Evolutionary conservation across 331 rosid species (phyloP), one percentile per base, ranked within the genome.

Genomic region (Ulmus americana): DNA sequence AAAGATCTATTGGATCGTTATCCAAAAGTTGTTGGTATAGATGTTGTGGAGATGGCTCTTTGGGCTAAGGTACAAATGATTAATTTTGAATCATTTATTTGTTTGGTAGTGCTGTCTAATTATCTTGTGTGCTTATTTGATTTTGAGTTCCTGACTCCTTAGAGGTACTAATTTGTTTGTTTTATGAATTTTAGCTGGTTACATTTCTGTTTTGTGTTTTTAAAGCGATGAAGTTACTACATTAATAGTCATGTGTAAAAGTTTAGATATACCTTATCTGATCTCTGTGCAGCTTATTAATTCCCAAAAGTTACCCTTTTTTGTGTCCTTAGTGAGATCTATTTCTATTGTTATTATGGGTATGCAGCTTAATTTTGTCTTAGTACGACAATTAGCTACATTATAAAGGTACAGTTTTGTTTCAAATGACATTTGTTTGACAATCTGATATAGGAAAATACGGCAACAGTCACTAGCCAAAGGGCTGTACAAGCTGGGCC

Each of bases 21-120:
- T 71, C 99, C 99, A 46, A 94, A 94, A 82, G 91, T 94, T 75
- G 91, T 90, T 78, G 97, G 97, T 60, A 74, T 94, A 55, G 99
- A 94, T 85, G 90, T 94, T 16, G 99, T 94, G 74, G 99, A 94
- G 86, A 87, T 94, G 99, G 99, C 99, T 77, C 91, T 94, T 64
- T 90, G 99, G 99, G 99, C 95, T 53, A 94, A 94, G 99, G 99
- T 94, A 69, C 65, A 40, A 79, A 14, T 68, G 60, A 75, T 62
- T 74, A 64, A 63, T 44, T 68, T 71, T 56, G 68, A 55, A 44
- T 67, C 51, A 49, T 79, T 55, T 63, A 56, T 64, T 62, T 54
- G 22, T 41, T 55, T n/a, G 1, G 5, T 4, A 50, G 46, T 15
- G 48, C 35, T 16, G 2, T 11, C 5, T 42, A 20, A 15, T 45